Base-by-base conservation (phyloP, 1,284 basidiomycete genomes). In the Kalmanozyma brasiliensis region DNA sequence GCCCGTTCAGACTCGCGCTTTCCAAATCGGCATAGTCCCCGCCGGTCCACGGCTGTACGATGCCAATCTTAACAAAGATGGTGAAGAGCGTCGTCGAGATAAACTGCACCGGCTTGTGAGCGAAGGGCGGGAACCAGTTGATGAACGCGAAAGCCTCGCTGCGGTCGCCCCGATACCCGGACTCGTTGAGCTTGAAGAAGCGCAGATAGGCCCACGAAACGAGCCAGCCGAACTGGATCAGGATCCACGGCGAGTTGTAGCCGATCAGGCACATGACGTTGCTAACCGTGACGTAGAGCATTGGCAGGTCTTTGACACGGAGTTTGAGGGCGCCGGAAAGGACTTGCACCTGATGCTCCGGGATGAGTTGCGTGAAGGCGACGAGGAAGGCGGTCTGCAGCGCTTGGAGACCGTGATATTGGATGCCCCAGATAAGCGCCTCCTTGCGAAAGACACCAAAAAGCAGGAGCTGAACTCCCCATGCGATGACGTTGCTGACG, bases 61-160 rank as follows among this genome's bases (percentile, higher is more conserved):
- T 86, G n/a, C 86, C 87, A 23, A 93, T 87, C 49, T 82, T 82
- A 44, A 86, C 84, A 19, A 85, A 86, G 8, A 91, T 77, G 33
- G 84, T 85, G 81, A 91, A 88, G 3, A 91, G 88, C 17, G 87
- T 84, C 76, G 90, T 91, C 19, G 89, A 88, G 14, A 91, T 85
- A 17, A 87, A 78, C 10, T 88, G 87, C 41, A 98, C 85, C 52
- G 89, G 89, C 49, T 85, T 85, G 44, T 62, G 56, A 14, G 73
- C 38, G 78, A 94, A 88, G 22, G 94, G 93, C 58, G 95, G 95
- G 87, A 98, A 98, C 93, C 94, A 98, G 64, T 89, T 89, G 29
- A 93, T 86, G 76, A 98, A 90, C n/a, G 93, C 90, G 80, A 98
- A 98, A 0, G 94, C 96, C 82, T 98, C 96, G 83, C 91, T 93